phyloP scores from a whole-genome alignment of 805 yeast genomes.

The Wilhelminamyces savonicus region DNA sequence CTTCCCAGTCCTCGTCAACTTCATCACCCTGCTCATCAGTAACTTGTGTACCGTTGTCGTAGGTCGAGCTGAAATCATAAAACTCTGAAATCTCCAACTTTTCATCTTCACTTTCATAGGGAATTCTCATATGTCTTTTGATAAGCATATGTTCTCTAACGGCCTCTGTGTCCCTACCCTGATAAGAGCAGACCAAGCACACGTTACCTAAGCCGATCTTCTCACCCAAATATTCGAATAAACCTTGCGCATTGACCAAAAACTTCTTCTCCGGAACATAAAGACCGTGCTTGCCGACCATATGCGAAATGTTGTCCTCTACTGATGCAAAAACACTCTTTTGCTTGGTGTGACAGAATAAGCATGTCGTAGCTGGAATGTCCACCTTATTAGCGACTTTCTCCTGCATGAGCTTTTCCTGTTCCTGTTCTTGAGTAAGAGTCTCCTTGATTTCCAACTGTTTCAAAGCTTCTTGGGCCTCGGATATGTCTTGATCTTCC shows the following conservation, averaged over 20 bases:
- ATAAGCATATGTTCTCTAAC: constrained; percentile 83
- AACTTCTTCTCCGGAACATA: constrained; percentile 80
- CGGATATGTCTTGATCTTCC: constrained; percentile 13
- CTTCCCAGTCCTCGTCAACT: constrained; percentile 35
- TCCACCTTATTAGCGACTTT: constrained; percentile 42
- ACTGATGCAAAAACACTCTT: constrained; percentile 26
- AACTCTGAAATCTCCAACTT: constrained; percentile 69
- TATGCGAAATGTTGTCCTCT: constrained; percentile 54
- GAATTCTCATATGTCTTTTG: constrained; percentile 84
- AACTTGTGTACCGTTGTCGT: constrained; percentile 21
- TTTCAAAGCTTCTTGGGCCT: constrained; percentile 6
- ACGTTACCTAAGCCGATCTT: constrained; percentile 77
- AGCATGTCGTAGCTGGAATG: constrained; percentile 43
- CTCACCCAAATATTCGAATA: constrained; percentile 70
- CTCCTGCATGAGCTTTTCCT: constrained; percentile 38
- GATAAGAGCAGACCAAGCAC: constrained; percentile 76
- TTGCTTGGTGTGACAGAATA: constrained; percentile 40
- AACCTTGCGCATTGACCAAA: constrained; percentile 62
- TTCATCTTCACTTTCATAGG: constrained; percentile 79
- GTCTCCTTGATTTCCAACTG: constrained; percentile 5
- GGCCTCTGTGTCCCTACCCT: constrained; percentile 80
- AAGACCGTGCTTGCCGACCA: constrained; percentile 76
- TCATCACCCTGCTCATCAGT: constrained; percentile 4
- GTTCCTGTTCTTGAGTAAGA: constrained; percentile 20
- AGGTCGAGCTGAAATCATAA: constrained; percentile 75